Evolutionary conservation across 2,329 filamentous ascomycete genomes (phyloP).

Genomic region (Fusarium graminum): DNA sequence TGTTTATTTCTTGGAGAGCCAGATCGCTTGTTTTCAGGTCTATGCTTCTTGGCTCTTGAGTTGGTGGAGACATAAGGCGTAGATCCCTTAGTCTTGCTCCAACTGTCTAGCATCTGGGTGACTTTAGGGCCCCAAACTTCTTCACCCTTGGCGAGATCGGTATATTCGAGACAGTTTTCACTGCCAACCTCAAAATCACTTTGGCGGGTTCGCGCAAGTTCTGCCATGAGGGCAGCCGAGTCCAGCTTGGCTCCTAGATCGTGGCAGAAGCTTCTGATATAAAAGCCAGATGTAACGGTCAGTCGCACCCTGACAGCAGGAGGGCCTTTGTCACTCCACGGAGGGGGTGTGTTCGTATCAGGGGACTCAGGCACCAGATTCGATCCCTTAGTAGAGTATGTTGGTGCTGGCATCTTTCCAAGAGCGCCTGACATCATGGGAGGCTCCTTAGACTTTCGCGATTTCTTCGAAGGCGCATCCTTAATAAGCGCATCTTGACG

Average conservation of each 20-base stretch:
- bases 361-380: slow-evolving; percentile 66
- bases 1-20: slow-evolving; percentile 33
- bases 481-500: slow-evolving; percentile 68
- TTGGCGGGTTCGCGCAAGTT: slow-evolving; percentile 84
- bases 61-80: slow-evolving; percentile 35
- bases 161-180: slow-evolving; percentile 81
- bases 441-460: slow-evolving; percentile 50
- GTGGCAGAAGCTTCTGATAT: slow-evolving; percentile 93
- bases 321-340: slow-evolving; percentile 72
- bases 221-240: slow-evolving; percentile 88
- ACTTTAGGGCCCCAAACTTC: slow-evolving; percentile 86
- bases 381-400: slow-evolving; percentile 59
- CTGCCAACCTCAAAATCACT: slow-evolving; percentile 79
- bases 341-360: slow-evolving; percentile 62
- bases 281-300: slow-evolving; percentile 96
- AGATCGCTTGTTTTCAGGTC: slow-evolving; percentile 27
- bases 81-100: slow-evolving; percentile 54
- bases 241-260: slow-evolving; percentile 87
- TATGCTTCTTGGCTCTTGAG: slow-evolving; percentile 46
- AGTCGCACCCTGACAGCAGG: slow-evolving; percentile 87
- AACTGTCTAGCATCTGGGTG: slow-evolving; percentile 59
- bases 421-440: slow-evolving; percentile 71
- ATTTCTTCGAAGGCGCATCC: slow-evolving; percentile 59
- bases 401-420: slow-evolving; percentile 63
- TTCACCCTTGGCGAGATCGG: slow-evolving; percentile 81